Conservation (phyloP, 768 basidiomycete genomes). For the Tricholomella constricta region DNA sequence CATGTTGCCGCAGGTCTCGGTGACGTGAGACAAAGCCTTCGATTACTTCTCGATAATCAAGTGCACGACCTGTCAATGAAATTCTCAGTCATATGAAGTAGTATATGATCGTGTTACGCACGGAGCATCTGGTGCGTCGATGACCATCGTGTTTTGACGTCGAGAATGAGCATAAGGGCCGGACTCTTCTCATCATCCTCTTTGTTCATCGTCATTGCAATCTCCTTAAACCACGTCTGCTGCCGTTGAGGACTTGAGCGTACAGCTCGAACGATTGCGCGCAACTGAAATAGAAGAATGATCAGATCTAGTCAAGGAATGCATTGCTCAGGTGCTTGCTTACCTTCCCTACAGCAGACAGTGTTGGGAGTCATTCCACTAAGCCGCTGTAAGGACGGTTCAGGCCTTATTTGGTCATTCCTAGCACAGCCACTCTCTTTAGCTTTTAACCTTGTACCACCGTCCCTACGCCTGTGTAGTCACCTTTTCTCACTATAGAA, state of each 20-base stretch:
- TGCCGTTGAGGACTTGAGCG: slow-evolving; percentile 24
- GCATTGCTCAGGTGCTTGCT: not conserved
- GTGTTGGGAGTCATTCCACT: no score
- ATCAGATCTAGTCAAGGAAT: not conserved
- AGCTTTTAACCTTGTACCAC: no score
- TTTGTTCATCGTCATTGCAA: not conserved
- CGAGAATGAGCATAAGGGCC: slow-evolving; percentile 30
- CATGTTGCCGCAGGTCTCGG: slow-evolving; percentile 13
- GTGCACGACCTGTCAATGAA: slow-evolving; percentile 14
- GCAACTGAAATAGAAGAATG: slow-evolving; percentile 18
- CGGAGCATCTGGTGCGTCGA: slow-evolving; percentile 33
- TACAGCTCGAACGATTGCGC: slow-evolving; percentile 25
- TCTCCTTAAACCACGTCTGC: slow-evolving; percentile 19
- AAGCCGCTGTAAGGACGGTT: no score
- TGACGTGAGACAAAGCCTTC: slow-evolving; percentile 18
- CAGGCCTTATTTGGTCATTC: no score
- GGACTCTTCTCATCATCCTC: not conserved
- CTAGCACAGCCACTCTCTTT: no score
- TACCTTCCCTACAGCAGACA: slow-evolving; percentile 7
- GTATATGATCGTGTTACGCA: slow-evolving; percentile 10
- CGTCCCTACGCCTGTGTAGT: no score
- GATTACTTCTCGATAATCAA: slow-evolving; percentile 14
- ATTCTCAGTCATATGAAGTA: not conserved
- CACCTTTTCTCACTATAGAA: no score
- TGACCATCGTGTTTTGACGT: slow-evolving; percentile 30